A percentile compares a stretch with the other conserved stretches of the same genome.
phyloP scores from a whole-genome alignment of 352 stramenopile genomes.

The Elongisporangium anandrum region DNA sequence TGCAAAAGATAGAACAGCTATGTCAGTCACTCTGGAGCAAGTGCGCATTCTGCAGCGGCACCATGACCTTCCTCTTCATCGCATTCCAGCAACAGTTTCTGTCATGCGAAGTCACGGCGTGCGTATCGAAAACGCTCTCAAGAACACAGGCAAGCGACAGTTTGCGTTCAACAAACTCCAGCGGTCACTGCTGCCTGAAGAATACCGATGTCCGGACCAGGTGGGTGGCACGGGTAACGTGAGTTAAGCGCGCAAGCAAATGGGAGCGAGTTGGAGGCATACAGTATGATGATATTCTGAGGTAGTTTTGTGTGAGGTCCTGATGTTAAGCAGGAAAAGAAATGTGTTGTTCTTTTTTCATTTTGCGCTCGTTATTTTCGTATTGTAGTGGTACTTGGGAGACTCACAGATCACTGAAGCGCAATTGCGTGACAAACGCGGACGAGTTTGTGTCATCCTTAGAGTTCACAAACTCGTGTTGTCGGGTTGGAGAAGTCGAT shows the following conservation, averaged over 20 bases:
- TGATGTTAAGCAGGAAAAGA: background rate
- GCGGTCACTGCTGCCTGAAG: conserved; percentile 79
- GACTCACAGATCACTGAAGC: conserved; percentile 59
- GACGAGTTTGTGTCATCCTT: conserved; percentile 42
- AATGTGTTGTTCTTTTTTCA: conserved; percentile 2
- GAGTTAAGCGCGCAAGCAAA: conserved; percentile 31
- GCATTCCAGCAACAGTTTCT: conserved; percentile 74
- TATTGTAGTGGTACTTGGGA: no score
- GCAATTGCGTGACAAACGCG: conserved; percentile 69
- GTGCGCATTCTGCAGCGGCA: conserved; percentile 82
- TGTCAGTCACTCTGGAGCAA: conserved; percentile 97
- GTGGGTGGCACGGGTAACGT: conserved; percentile 82
- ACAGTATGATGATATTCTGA: conserved; percentile 29
- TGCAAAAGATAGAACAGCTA: conserved; percentile 97
- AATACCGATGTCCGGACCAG: conserved; percentile 84
- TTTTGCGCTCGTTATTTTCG: background rate
- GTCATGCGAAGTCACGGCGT: conserved; percentile 87
- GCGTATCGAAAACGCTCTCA: conserved; percentile 86
- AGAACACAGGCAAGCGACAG: conserved; percentile 86
- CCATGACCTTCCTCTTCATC: conserved; percentile 71
- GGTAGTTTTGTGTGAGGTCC: conserved; percentile 25
- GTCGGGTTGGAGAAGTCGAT: conserved; percentile 54
- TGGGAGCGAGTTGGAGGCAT: conserved; percentile 9
- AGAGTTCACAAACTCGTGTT: conserved; percentile 30
- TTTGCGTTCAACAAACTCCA: conserved; percentile 90